Percentiles rank a stretch among this genome's conserved stretches.
These are phyloP conservation scores for Leishmania martiniquensis DNA, from an alignment of 208 protist genomes.

Conservation along the genomic window DNA sequence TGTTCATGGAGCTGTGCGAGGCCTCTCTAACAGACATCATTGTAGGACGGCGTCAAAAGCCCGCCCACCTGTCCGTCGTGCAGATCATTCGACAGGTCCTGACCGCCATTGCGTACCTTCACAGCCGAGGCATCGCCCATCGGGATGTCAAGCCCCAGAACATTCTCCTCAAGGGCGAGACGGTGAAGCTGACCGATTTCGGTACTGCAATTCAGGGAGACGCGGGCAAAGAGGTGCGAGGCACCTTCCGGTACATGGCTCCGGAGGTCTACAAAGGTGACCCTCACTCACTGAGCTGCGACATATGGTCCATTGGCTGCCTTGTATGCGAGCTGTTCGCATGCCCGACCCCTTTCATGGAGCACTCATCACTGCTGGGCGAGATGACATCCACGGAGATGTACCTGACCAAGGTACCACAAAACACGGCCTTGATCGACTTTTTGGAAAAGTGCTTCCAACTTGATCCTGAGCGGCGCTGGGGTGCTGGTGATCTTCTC, in stretches of 20 bases:
- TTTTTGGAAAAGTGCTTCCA: slow-evolving; percentile 87
- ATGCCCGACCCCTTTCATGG: slow-evolving; percentile 86
- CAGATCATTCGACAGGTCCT: slow-evolving; percentile 95
- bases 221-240: slow-evolving; percentile 73
- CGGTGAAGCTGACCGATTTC: slow-evolving; percentile 98
- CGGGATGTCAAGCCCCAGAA: slow-evolving; percentile 98
- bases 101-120: slow-evolving; percentile 96
- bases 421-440: slow-evolving; percentile 62
- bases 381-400: slow-evolving; percentile 55
- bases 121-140: slow-evolving; percentile 97
- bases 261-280: slow-evolving; percentile 90
- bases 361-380: slow-evolving; percentile 53
- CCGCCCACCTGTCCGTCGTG: slow-evolving; percentile 61
- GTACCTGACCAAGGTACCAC: slow-evolving; percentile 62
- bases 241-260: slow-evolving; percentile 95
- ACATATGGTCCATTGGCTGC: slow-evolving; percentile 94
- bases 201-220: slow-evolving; percentile 87
- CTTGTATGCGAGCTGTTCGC: slow-evolving; percentile 87
- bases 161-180: slow-evolving; percentile 89
- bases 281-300: slow-evolving; percentile 82
- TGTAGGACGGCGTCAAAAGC: slow-evolving; percentile 49
- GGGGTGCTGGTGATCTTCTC: slow-evolving; percentile 64
- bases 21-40: slow-evolving; percentile 87
- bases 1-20: slow-evolving; percentile 94
- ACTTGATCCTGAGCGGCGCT: slow-evolving; percentile 62